Conservation (phyloP, 495 filamentous ascomycete genomes). For the Xylaria cubensis region DNA sequence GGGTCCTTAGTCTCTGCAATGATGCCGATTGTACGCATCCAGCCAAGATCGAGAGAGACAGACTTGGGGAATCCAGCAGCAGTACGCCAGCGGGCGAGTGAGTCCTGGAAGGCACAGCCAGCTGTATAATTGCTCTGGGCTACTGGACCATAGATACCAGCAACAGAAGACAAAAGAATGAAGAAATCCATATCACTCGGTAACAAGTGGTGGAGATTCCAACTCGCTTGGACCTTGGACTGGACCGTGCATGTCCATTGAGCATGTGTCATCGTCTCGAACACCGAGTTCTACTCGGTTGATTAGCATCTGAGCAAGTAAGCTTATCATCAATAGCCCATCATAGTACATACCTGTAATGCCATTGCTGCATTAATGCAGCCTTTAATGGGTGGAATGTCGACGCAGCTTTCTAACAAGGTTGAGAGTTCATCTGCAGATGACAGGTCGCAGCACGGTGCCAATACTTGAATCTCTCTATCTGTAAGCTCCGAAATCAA, state of each 20-base stretch:
- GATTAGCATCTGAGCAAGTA: background rate
- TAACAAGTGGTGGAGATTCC: slow-evolving; percentile 48
- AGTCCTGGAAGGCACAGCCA: background rate
- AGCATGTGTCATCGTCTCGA: background rate
- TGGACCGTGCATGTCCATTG: slow-evolving; percentile 8
- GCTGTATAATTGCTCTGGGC: background rate
- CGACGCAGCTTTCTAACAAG: background rate
- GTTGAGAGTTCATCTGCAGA: too few species aligned
- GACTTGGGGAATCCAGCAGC: background rate
- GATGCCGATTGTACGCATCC: background rate
- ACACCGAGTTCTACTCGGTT: background rate
- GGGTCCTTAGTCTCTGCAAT: background rate
- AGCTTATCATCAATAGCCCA: too few species aligned
- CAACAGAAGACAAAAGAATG: slow-evolving; percentile 30
- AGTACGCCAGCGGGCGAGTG: background rate
- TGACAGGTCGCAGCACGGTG: background rate
- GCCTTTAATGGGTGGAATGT: slow-evolving; percentile 10
- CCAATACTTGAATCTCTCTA: background rate
- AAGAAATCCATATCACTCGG: slow-evolving; percentile 59
- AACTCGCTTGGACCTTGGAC: slow-evolving; percentile 45
- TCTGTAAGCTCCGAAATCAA: background rate
- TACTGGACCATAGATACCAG: background rate
- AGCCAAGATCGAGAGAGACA: slow-evolving; percentile 39
- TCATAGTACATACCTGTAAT: background rate
- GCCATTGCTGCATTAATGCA: slow-evolving; percentile 5